These are phyloP conservation scores for Haplographium delicatum DNA, from an alignment of 495 filamentous ascomycete genomes.

Conservation along the genomic window DNA sequence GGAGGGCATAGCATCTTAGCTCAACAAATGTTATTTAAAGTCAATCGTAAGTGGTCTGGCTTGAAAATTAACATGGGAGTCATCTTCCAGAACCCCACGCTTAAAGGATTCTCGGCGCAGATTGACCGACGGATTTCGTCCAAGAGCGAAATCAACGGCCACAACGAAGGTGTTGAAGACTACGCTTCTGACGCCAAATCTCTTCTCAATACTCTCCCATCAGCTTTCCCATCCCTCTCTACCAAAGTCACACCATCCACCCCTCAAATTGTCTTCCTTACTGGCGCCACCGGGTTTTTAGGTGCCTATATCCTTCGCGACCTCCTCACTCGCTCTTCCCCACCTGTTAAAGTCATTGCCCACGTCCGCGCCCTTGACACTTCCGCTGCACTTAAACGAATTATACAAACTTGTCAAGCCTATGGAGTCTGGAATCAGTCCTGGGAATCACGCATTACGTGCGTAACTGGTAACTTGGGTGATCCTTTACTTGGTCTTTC, in stretches of 20 bases:
- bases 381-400: slow-evolving; percentile 42
- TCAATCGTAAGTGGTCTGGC: slow-evolving; percentile 34
- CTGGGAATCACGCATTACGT: slow-evolving; percentile 60
- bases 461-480: slow-evolving; percentile 67
- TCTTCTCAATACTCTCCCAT: slow-evolving; percentile 46
- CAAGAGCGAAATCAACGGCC: slow-evolving; percentile 28
- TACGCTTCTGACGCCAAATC: slow-evolving; percentile 65
- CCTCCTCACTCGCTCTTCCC: slow-evolving; percentile 53
- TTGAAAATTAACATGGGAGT: slow-evolving; percentile 68
- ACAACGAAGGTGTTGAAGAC: slow-evolving; percentile 43
- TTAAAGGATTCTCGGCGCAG: slow-evolving; percentile 66
- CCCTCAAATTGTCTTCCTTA: slow-evolving; percentile 63
- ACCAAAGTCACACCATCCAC: slow-evolving; percentile 29
- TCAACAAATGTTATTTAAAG: slow-evolving; percentile 71
- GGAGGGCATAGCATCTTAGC: slow-evolving; percentile 87
- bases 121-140: slow-evolving; percentile 53
- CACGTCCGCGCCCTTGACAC: slow-evolving; percentile 66
- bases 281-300: slow-evolving; percentile 88
- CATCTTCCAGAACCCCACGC: slow-evolving; percentile 71
- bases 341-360: slow-evolving; percentile 62
- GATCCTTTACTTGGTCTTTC: slow-evolving; percentile 66
- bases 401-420: slow-evolving; percentile 50
- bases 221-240: slow-evolving; percentile 31
- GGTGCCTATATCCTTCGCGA: slow-evolving; percentile 78
- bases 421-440: slow-evolving; percentile 77